Percentiles rank a stretch among this genome's conserved stretches.
phyloP scores from a whole-genome alignment of 2,329 filamentous ascomycete genomes.

The Colletotrichum echinochloae region DNA sequence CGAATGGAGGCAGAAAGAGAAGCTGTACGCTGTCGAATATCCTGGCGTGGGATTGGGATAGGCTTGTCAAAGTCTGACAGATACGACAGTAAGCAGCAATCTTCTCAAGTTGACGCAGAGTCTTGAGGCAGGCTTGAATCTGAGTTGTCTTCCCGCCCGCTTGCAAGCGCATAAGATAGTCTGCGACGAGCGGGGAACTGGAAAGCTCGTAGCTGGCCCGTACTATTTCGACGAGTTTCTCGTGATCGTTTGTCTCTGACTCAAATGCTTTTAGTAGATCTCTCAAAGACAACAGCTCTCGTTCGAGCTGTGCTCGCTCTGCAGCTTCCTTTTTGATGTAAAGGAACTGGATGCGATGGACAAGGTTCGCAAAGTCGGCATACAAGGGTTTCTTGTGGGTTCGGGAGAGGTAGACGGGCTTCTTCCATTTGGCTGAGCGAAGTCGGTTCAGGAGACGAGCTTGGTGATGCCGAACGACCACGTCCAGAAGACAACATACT shows the following conservation, averaged over 20 bases:
- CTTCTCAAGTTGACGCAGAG: slow-evolving; percentile 40
- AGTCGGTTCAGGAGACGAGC: slow-evolving; percentile 41
- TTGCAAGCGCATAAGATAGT: slow-evolving; percentile 34
- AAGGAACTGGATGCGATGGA: slow-evolving; percentile 35
- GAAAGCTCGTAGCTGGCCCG: slow-evolving; percentile 34
- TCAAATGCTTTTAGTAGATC: slow-evolving; percentile 35
- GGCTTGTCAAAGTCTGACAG: slow-evolving; percentile 15
- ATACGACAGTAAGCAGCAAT: slow-evolving; percentile 41
- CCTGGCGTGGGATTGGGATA: slow-evolving; percentile 23
- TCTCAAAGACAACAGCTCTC: slow-evolving; percentile 23
- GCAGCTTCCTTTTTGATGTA: slow-evolving; percentile 35
- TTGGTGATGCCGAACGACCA: slow-evolving; percentile 37
- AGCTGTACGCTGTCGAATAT: slow-evolving; percentile 30
- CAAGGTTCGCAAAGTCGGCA: slow-evolving; percentile 38
- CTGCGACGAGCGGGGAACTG: slow-evolving; percentile 17
- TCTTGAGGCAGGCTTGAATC: slow-evolving; percentile 41
- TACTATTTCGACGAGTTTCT: slow-evolving; percentile 25
- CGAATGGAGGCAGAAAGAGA: slow-evolving; percentile 37
- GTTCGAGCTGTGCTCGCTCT: slow-evolving; percentile 23
- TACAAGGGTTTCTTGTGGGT: slow-evolving; percentile 41
- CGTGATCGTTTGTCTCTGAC: slow-evolving; percentile 17
- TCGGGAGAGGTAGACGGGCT: slow-evolving; percentile 38
- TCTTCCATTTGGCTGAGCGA: slow-evolving; percentile 39
- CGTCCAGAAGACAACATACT: slow-evolving; percentile 13
- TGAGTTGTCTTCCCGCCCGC: slow-evolving; percentile 34